Evolutionary conservation across 2,329 filamentous ascomycete genomes (phyloP), one percentile per base, ranked within the genome.

Genomic region (Ambrosiella xylebori): DNA sequence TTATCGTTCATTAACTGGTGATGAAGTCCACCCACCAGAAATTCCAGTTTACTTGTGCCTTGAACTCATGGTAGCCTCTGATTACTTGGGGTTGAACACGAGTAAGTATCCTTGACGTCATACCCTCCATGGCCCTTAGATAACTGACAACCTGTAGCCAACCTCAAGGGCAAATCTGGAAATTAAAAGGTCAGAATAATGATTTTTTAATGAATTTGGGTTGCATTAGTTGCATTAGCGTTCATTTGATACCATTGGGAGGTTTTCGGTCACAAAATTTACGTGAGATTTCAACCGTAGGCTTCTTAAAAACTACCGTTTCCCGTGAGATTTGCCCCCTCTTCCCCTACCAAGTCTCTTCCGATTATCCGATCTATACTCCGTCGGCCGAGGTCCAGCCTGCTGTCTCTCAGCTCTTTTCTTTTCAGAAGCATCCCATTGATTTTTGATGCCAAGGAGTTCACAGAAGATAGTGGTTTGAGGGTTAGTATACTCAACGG

Each of bases 381-480:
- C 54, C 3, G 37, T 40, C 13, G 15, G 40, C 17, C 50, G 19
- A 12, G 58, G 58, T 1, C 54, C 58, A 2, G 83, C 0, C 82
- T 84, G 19, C 68, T 71, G n/a, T 67, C 71, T 67, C 76, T 78
- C 60, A 84, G 76, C 71, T 55, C 82, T 77, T 67, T 95, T 86
- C 64, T 88, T 82, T 1, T 84, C 78, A n/a, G 72, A 81, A 1
- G 85, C 79, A 64, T 85, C 76, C 74, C 81, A 95, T 8, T 82
- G 75, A 67, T 97, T 95, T 5, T 79, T 72, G 39, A 98, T 82
- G 7, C 78, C 82, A 1, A 97, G 65, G 58, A 97, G 70, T 58
- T 82, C 73, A 69, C 93, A 98, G 66, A 91, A 97, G 2, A 74
- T 70, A n/a, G 73, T 74, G 6, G 89, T 97, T 71, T 97, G 91